phyloP scores from a whole-genome alignment of 225 moss, liverwort and hornwort species.

The Physcomitrellopsis africana region DNA sequence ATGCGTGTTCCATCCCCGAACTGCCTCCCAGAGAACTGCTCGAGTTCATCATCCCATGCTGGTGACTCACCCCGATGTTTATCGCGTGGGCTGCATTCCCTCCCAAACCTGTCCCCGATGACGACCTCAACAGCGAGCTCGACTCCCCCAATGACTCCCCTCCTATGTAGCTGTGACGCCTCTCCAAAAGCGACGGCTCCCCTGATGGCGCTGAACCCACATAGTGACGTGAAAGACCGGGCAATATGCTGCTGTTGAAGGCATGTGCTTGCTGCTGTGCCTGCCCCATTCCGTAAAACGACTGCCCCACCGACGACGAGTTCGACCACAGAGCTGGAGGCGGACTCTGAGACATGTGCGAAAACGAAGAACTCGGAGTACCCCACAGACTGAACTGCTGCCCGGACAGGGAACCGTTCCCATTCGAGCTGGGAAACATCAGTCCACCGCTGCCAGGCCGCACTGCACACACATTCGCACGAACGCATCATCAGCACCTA shows the following conservation, averaged over 20 bases:
- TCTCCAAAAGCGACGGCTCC: constrained; percentile 80
- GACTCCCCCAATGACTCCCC: constrained; percentile 84
- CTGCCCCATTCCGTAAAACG: constrained; percentile 83
- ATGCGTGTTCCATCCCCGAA: constrained; percentile 75
- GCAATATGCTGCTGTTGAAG: constrained; percentile 77
- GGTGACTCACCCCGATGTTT: constrained; percentile 66
- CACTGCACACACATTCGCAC: constrained; percentile 26
- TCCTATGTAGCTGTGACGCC: constrained; percentile 83
- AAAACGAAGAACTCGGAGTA: constrained; percentile 70
- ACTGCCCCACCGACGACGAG: constrained; percentile 76
- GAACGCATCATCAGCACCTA: not conserved
- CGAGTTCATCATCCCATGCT: constrained; percentile 73
- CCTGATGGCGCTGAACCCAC: constrained; percentile 95
- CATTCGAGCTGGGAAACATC: constrained; percentile 64
- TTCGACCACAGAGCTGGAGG: constrained; percentile 88
- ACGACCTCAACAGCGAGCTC: constrained; percentile 66
- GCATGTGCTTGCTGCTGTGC: constrained; percentile 76
- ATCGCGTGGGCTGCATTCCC: constrained; percentile 83
- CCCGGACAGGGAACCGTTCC: constrained; percentile 72
- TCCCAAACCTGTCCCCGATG: constrained; percentile 76
- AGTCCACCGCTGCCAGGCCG: constrained; percentile 49
- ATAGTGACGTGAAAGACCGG: constrained; percentile 69
- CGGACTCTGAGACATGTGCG: constrained; percentile 85
- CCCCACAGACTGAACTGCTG: constrained; percentile 91
- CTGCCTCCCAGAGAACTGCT: constrained; percentile 68